Base-by-base conservation (phyloP, 306 rosid genomes). In the Cyclanthera cordifolia region DNA sequence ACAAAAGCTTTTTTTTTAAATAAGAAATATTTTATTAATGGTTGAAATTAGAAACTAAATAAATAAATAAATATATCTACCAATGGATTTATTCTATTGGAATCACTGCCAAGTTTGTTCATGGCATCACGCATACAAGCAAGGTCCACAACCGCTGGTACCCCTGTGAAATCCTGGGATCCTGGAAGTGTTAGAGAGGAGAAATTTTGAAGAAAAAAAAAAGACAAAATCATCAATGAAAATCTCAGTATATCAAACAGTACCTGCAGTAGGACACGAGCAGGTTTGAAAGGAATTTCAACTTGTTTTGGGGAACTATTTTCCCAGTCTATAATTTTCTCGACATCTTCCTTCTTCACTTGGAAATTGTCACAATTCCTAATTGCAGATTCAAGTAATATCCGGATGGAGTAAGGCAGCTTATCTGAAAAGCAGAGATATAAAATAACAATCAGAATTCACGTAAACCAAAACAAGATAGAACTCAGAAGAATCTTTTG, bases 81-180 rank as follows among this genome's bases (percentile, higher is more conserved):
- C 90, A 91, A 73, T n/a, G 97, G 97, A 77, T 91, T 89, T 43
- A 91, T 91, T 80, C 89, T 89, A 73, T 89, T 76, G 34, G 97
- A 89, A 82, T 91, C 90, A 60, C 96, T 84, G 49, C 97, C 95
- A 58, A 91, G 96, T 56, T 77, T 87, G 84, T 89, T 91, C 97
- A 91, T 85, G 69, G 97, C 97, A 58, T 91, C 96, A 30, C 96
- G 95, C 97, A 91, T 91, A 57, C 95, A 89, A 53, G 97, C 96
- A 51, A 91, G 88, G 77, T 91, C 97, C 47, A 91, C 96, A 73
- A 91, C 89, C 48, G 92, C 92, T 17, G 97, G 97, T 19, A 91
- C 97, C 70, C 96, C 97, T 3, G 95, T 91, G 76, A 87, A 89
- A 80, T 88, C 97, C 97, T 91, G 82, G n/a, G 52, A 51, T 27